phyloP scores from a whole-genome alignment of 352 stramenopile species.

The Phytophthora cactorum region DNA sequence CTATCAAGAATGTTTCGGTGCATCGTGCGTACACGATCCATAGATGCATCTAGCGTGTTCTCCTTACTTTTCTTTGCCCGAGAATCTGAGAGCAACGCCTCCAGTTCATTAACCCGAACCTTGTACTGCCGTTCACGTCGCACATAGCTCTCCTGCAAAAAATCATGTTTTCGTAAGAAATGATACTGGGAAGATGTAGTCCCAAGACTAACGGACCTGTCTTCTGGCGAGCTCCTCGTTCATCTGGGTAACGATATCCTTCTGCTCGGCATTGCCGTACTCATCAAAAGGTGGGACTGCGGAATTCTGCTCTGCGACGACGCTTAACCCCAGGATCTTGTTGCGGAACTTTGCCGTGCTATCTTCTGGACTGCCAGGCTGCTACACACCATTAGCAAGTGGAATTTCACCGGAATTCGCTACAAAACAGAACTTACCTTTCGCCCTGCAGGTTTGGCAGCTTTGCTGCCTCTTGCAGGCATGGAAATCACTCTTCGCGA shows the following conservation, averaged over 20 bases:
- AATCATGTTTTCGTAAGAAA: not conserved
- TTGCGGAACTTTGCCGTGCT: constrained; percentile 51
- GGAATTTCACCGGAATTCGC: not conserved
- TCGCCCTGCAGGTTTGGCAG: constrained; percentile 17
- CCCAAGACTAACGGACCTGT: constrained; percentile 33
- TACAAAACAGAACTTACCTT: constrained; percentile 25
- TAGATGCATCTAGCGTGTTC: constrained; percentile 69
- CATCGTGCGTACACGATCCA: constrained; percentile 84
- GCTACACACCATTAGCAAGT: constrained; percentile 13
- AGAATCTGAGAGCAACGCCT: constrained; percentile 68
- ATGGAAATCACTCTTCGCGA: constrained; percentile 14
- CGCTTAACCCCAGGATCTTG: constrained; percentile 60
- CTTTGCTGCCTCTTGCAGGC: constrained; percentile 26
- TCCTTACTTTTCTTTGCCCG: constrained; percentile 80
- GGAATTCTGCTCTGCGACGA: constrained; percentile 52
- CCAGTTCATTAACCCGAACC: constrained; percentile 83
- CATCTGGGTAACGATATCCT: constrained; percentile 61
- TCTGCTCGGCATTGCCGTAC: constrained; percentile 44
- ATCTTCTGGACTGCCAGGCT: constrained; percentile 46
- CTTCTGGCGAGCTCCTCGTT: constrained; percentile 67
- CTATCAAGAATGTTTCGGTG: constrained; percentile 89
- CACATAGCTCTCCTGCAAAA: constrained; percentile 83
- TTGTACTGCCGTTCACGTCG: constrained; percentile 89
- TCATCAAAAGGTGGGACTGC: constrained; percentile 29
- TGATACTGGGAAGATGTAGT: not conserved